Conservation (phyloP, 1,284 basidiomycete species). For the Papiliotrema fonsecae region DNA sequence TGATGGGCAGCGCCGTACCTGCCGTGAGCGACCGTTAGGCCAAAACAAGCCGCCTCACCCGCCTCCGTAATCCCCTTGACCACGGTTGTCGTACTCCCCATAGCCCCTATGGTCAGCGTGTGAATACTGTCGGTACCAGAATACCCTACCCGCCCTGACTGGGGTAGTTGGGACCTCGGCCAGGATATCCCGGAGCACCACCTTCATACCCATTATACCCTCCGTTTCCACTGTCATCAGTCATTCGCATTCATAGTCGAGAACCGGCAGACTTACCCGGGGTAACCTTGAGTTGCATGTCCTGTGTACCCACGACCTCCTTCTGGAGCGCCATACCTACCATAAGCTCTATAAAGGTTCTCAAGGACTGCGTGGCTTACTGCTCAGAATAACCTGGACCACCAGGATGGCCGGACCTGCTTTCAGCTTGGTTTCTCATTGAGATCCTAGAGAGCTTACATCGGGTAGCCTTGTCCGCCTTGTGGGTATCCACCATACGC, state of each 20-base stretch:
- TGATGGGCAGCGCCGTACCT: background rate
- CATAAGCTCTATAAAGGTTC: background rate
- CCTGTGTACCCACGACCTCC: background rate
- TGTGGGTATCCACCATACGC: too few relatives aligned
- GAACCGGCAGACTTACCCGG: too few relatives aligned
- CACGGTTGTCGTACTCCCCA: background rate
- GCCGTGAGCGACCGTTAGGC: background rate
- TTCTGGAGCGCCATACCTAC: background rate
- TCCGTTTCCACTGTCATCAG: too few relatives aligned
- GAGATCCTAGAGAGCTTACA: too few relatives aligned
- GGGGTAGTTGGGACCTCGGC: background rate
- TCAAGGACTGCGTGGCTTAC: background rate
- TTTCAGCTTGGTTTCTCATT: too few relatives aligned
- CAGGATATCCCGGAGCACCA: too few relatives aligned
- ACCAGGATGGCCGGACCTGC: too few relatives aligned
- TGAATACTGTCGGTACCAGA: too few relatives aligned
- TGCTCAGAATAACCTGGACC: background rate
- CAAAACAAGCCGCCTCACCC: background rate
- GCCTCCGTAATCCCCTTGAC: background rate
- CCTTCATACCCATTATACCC: too few relatives aligned
- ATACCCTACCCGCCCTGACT: background rate
- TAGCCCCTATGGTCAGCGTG: background rate
- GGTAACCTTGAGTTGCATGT: background rate
- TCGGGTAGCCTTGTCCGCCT: too few relatives aligned
- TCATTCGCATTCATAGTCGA: too few relatives aligned